Evolutionary conservation across 2,329 filamentous ascomycete genomes (phyloP).

Genomic region (Arthroderma uncinatum): DNA sequence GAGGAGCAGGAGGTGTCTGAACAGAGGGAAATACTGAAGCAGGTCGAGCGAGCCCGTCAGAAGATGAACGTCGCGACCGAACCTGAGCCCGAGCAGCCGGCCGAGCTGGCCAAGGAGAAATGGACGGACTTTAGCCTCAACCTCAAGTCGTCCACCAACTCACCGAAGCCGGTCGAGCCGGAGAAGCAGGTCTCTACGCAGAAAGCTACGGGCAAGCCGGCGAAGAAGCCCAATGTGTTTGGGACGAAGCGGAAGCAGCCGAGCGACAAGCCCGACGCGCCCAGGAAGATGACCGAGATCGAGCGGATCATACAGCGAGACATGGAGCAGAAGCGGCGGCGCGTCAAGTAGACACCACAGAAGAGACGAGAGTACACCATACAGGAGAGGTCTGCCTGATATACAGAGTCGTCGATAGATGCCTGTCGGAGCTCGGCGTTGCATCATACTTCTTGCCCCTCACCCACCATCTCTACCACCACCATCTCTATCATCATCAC

Average conservation of each 20-base stretch:
- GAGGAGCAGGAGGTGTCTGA: slow-evolving; percentile 77
- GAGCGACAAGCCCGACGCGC: background rate
- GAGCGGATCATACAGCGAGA: slow-evolving; percentile 16
- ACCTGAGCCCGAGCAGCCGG: slow-evolving; percentile 17
- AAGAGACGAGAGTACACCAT: no score
- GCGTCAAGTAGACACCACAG: background rate
- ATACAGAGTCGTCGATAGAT: no score
- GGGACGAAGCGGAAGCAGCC: slow-evolving; percentile 1
- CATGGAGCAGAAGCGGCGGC: slow-evolving; percentile 13
- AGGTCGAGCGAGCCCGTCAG: slow-evolving; percentile 61
- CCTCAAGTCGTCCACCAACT: background rate
- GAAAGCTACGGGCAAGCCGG: background rate
- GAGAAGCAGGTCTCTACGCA: background rate
- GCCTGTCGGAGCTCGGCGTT: no score
- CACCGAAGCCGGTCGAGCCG: background rate
- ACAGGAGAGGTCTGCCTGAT: no score
- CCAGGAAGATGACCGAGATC: slow-evolving; percentile 13
- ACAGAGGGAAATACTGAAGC: slow-evolving; percentile 69
- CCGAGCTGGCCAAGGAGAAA: slow-evolving; percentile 1
- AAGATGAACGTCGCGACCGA: slow-evolving; percentile 24
- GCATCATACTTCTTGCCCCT: no score
- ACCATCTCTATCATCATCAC: no score
- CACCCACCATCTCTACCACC: no score
- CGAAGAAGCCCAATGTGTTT: background rate
- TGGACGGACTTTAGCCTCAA: slow-evolving; percentile 4